Percentiles rank a stretch among this genome's conserved stretches.
Conservation (phyloP, 208 protist genomes). For the Crithidia expoeki region DNA sequence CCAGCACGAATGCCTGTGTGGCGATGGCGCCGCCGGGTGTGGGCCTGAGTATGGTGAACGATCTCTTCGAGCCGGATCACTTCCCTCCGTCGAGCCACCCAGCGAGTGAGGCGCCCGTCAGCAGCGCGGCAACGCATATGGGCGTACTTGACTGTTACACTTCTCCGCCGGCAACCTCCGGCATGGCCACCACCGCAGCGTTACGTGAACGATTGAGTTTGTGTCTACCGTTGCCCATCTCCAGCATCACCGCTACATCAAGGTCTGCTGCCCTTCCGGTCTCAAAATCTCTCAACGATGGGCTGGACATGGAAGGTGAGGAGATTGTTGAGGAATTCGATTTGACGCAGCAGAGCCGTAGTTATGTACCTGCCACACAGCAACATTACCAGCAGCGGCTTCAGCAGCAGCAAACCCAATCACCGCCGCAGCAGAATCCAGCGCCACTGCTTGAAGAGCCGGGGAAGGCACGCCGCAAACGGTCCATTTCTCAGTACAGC, state of each 20-base stretch:
- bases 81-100: background rate
- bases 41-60: background rate
- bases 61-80: conserved; percentile 1
- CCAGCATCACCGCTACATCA: background rate
- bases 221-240: background rate
- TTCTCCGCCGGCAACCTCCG: background rate
- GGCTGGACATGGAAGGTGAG: background rate
- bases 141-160: conserved; percentile 12
- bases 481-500: conserved; percentile 22
- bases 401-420: background rate
- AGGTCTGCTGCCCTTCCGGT: background rate
- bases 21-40: background rate
- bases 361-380: conserved; percentile 6
- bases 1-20: background rate
- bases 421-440: background rate
- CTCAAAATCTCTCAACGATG: background rate
- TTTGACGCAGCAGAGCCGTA: background rate
- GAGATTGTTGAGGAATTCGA: conserved; percentile 1
- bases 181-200: conserved; percentile 19
- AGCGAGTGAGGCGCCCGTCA: conserved; percentile 3
- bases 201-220: background rate
- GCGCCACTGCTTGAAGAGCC: background rate
- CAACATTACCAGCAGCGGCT: background rate
- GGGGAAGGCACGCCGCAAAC: background rate
- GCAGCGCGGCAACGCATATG: conserved; percentile 8